Evolutionary conservation across 164 flowering plant species (phyloP), one percentile per base, ranked within the genome.

Genomic region (Dillenia suffruticosa): DNA sequence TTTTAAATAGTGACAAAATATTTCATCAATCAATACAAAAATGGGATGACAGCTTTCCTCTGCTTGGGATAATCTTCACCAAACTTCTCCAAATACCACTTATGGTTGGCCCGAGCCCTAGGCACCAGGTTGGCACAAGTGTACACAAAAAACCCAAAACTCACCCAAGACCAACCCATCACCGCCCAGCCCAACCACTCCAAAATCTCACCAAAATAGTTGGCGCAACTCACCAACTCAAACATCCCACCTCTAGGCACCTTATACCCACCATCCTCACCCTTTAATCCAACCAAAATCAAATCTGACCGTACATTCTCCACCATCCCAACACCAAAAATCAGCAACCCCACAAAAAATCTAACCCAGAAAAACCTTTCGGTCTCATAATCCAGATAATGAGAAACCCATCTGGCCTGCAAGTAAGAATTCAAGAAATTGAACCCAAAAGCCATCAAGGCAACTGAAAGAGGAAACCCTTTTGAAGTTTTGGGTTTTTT

Each of bases 121-220:
- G 99, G 97, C 65, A 87, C 84, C 73, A 94, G 72, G 63, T 94
- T 89, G 13, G 96, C 87, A 64, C 83, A 84, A 9, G 96, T 91
- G 70, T 88, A 91, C 26, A 89, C 40, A 59, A 85, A 84, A 61
- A 94, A 94, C 51, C 79, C 93, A 1, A 91, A 51, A 22, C 96
- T 96, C 5, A 69, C 87, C 96, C 83, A 84, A 16, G 93, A 81
- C 92, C 92, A 79, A 2, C 83, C 78, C 96, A 92, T 86, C 58
- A 88, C 62, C 17, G 88, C 76, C 96, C 96, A 94, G 7, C 97
- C 97, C 54, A 85, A 58, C 97, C 99, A 91, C 78, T 94, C 99
- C 72, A 91, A 46, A 40, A 86, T 74, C 86, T 94, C 97, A 26
- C 96, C 96, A 12, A 88, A 77, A 57, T 94, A 94, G 62, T 94